Percentiles rank a stretch among this genome's conserved stretches.
Conservation (phyloP, 1,284 basidiomycete species). For the Pterulicium gracile region DNA sequence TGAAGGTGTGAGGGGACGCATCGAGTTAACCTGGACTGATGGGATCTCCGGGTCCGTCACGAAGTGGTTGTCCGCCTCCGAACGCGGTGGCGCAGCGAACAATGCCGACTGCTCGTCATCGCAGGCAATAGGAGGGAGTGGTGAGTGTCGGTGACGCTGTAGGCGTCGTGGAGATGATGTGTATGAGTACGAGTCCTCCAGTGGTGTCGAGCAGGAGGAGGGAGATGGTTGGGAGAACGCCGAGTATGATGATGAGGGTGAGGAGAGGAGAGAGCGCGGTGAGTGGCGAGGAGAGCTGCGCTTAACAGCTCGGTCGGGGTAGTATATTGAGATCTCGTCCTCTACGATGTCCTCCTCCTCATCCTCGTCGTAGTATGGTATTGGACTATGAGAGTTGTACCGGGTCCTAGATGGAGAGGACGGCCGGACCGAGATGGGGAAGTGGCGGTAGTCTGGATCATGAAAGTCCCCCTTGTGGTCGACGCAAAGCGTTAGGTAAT, state of each 20-base stretch:
- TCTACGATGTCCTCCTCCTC: not conserved
- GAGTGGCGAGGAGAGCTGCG: not conserved
- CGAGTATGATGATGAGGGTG: not conserved
- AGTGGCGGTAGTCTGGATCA: constrained; percentile 6
- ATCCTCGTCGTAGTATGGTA: not conserved
- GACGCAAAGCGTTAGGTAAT: not conserved
- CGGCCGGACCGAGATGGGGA: not conserved
- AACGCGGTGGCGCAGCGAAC: not conserved
- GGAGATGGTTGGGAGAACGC: not conserved
- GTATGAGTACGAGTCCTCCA: not conserved
- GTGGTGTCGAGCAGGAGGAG: not conserved
- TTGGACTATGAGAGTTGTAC: not conserved
- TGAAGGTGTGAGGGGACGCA: not conserved
- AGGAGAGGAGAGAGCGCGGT: not conserved
- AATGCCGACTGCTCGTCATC: not conserved
- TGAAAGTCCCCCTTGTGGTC: constrained; percentile 3
- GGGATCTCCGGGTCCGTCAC: not conserved
- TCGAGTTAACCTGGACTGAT: not conserved
- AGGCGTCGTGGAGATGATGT: not conserved
- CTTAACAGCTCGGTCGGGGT: not conserved
- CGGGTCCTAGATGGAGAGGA: not conserved
- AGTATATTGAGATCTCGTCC: not conserved
- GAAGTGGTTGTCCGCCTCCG: not conserved
- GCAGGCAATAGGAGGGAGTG: not conserved
- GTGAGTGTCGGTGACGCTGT: not conserved